phyloP scores from a whole-genome alignment of 768 basidiomycete species.

The Podaxis sp. region DNA sequence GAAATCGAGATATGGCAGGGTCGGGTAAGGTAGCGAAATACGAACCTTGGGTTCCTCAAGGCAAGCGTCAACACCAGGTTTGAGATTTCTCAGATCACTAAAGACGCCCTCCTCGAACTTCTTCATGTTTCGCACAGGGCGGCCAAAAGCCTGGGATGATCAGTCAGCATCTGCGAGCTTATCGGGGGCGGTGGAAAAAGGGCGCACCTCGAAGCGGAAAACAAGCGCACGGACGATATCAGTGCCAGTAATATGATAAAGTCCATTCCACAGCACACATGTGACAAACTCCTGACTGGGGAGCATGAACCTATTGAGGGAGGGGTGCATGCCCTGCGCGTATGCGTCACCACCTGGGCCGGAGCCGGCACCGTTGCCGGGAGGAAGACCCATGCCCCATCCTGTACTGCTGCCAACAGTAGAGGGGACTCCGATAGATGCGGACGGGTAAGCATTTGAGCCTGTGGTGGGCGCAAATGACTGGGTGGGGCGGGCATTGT shows the following conservation, averaged over 20 bases:
- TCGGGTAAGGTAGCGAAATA: constrained; percentile 15
- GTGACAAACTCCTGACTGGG: constrained; percentile 87
- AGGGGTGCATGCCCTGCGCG: constrained; percentile 59
- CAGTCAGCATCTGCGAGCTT: constrained; percentile 9
- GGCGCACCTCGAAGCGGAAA: constrained; percentile 83
- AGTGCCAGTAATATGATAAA: constrained; percentile 94
- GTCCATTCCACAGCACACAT: constrained; percentile 89
- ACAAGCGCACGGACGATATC: constrained; percentile 94
- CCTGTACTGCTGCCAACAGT: constrained; percentile 13
- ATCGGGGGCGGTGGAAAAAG: constrained; percentile 10
- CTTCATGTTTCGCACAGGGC: constrained; percentile 91
- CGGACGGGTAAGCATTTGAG: constrained; percentile 18
- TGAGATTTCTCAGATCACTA: constrained; percentile 88
- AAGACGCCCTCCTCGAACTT: constrained; percentile 99
- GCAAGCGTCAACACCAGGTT: constrained; percentile 90
- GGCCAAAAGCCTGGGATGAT: constrained; percentile 63
- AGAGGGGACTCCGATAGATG: background rate
- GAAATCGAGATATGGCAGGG: constrained; percentile 17
- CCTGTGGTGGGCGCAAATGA: constrained; percentile 19
- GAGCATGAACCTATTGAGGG: constrained; percentile 83
- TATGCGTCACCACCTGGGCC: constrained; percentile 24
- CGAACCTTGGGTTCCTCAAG: constrained; percentile 94
- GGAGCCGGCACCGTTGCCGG: constrained; percentile 21
- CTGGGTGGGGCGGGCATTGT: constrained; percentile 31
- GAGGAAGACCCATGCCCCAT: constrained; percentile 16